A percentile compares a stretch with the other conserved stretches of the same genome.
These are phyloP conservation scores for Trypanosomatidae sp. DNA, from an alignment of 208 protist species.

Conservation along the genomic window DNA sequence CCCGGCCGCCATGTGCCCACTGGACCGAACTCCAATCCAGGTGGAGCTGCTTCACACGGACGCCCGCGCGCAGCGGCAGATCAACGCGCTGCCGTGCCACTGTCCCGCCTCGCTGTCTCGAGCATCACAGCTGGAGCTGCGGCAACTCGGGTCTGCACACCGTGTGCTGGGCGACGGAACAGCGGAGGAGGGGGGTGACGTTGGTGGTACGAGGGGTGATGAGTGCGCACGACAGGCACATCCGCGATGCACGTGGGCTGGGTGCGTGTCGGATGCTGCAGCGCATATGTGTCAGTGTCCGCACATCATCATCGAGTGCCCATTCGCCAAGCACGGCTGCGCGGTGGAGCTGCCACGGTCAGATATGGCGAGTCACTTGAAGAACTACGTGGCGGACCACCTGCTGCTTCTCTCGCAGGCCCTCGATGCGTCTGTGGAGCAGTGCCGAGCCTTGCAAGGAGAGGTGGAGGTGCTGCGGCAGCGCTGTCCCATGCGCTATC, in stretches of 20 bases:
- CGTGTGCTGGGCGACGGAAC: background rate
- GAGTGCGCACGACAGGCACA: background rate
- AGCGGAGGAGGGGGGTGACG: background rate
- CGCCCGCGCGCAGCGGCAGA: slow-evolving; percentile 18
- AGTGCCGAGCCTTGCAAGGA: slow-evolving; percentile 26
- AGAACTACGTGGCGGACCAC: slow-evolving; percentile 14
- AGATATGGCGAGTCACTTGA: slow-evolving; percentile 26
- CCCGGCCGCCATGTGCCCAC: slow-evolving; percentile 1
- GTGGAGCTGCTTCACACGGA: slow-evolving; percentile 9
- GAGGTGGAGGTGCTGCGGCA: slow-evolving; percentile 44
- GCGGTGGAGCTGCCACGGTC: slow-evolving; percentile 11
- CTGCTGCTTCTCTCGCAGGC: slow-evolving; percentile 22
- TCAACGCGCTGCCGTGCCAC: slow-evolving; percentile 7
- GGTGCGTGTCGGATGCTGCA: slow-evolving; percentile 24
- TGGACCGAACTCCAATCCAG: slow-evolving; percentile 7
- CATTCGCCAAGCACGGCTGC: slow-evolving; percentile 42
- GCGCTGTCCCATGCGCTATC: slow-evolving; percentile 8
- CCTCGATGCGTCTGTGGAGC: slow-evolving; percentile 19
- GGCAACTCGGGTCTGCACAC: background rate
- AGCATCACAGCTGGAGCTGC: background rate
- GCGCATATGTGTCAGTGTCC: slow-evolving; percentile 27
- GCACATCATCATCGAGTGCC: slow-evolving; percentile 25
- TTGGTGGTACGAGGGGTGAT: background rate
- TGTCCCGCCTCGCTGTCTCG: slow-evolving; percentile 11
- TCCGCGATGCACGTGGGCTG: slow-evolving; percentile 29